Conservation (phyloP, 352 stramenopile species). For the Phytophthora pini region DNA sequence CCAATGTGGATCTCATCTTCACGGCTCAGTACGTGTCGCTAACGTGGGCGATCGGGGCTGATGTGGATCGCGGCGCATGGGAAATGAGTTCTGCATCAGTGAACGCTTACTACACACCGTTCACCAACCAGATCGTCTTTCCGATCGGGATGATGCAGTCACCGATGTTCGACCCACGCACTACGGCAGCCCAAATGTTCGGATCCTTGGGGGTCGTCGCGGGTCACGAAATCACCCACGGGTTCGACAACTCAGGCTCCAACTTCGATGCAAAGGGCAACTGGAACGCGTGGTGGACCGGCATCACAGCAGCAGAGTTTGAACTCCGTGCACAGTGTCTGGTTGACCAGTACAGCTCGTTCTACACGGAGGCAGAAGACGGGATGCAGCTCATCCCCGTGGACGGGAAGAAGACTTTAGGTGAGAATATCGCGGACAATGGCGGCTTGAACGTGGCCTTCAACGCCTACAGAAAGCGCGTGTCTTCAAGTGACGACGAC, state of each 20-base stretch:
- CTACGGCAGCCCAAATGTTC: conserved; percentile 89
- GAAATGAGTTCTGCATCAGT: conserved; percentile 90
- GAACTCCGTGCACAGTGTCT: conserved; percentile 61
- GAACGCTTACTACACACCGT: conserved; percentile 86
- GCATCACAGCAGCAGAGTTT: conserved; percentile 76
- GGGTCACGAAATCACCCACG: conserved; percentile 95
- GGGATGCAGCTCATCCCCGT: conserved; percentile 49
- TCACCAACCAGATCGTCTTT: conserved; percentile 93
- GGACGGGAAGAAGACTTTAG: conserved; percentile 67
- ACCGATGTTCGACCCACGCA: conserved; percentile 89
- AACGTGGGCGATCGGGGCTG: conserved; percentile 40
- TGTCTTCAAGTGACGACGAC: conserved; percentile 26
- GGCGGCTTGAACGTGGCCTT: conserved; percentile 63
- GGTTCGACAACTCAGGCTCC: conserved; percentile 92
- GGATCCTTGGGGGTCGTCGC: conserved; percentile 91
- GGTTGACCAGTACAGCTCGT: conserved; percentile 56
- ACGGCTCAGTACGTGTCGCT: conserved; percentile 30
- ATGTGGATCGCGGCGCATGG: conserved; percentile 75
- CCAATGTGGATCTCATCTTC: conserved; percentile 54
- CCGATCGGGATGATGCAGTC: conserved; percentile 93
- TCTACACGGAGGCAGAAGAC: conserved; percentile 42
- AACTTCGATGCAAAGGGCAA: conserved; percentile 90
- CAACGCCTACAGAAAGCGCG: conserved; percentile 54
- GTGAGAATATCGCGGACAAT: conserved; percentile 84
- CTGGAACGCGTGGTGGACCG: conserved; percentile 92